Conservation (phyloP, 2,329 filamentous ascomycete genomes). For the Drechslerella coelobrocha region DNA sequence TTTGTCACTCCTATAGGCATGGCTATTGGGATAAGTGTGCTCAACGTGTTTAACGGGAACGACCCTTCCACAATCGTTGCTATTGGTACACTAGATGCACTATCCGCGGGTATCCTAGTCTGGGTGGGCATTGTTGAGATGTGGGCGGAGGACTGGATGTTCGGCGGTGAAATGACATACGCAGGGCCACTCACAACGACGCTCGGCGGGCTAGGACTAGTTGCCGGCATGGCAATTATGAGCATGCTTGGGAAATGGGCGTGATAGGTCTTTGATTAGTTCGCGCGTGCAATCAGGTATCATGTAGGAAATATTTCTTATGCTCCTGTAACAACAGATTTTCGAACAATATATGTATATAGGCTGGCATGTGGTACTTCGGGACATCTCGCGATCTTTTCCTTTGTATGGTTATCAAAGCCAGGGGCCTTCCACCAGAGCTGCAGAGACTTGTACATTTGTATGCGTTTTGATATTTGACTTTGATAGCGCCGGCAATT, state of each 20-base stretch:
- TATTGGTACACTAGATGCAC: conserved; percentile 74
- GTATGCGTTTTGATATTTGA: too few species aligned
- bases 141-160: conserved; percentile 78
- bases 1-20: conserved; percentile 78
- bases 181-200: conserved; percentile 60
- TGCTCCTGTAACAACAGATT: too few species aligned
- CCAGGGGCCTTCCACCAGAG: too few species aligned
- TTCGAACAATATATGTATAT: too few species aligned
- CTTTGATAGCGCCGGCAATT: not conserved
- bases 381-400: too few species aligned
- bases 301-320: not conserved
- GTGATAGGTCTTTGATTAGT: conserved; percentile 57
- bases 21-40: conserved; percentile 77
- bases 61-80: conserved; percentile 72
- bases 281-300: not conserved
- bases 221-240: conserved; percentile 73
- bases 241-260: conserved; percentile 78
- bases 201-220: conserved; percentile 64
- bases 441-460: too few species aligned
- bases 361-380: too few species aligned
- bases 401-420: too few species aligned
- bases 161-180: conserved; percentile 58
- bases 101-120: conserved; percentile 77
- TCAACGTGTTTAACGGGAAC: conserved; percentile 76
- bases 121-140: conserved; percentile 83